Base-by-base conservation (phyloP, 805 yeast genomes). In the Saturnispora zaruensis region DNA sequence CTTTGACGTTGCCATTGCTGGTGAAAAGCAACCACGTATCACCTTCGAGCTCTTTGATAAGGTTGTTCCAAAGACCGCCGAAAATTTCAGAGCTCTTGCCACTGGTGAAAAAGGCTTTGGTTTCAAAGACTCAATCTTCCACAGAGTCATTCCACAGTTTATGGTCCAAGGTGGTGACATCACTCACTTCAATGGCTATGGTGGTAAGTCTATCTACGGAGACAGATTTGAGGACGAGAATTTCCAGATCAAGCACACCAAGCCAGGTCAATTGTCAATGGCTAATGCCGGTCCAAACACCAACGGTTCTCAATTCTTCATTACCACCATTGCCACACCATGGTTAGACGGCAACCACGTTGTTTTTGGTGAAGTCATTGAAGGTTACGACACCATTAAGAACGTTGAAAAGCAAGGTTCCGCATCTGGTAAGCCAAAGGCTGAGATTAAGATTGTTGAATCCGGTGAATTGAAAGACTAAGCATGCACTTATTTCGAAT, bases 261-360 rank as follows among this genome's bases (percentile, higher is more conserved):
- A 70, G 81, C 95, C 76, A 77, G 78, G 78, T 57, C 89, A 78
- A 73, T 84, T 71, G 70, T 87, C 96, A 55, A 91, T 91, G 97
- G 97, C 97, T 69, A 91, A 91, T 69, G 95, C 97, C 57, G 97
- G 97, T 61, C 96, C 95, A 71, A 87, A 88, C 82, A 87, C 97
- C 74, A 91, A 91, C 75, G 97, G 97, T 51, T 89, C 96, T 50
- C 98, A 90, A 75, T 90, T 90, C 74, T 90, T 91, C 79, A 84
- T 88, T 74, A 88, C 96, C 69, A 88, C 96, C 51, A 90, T 86
- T 49, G 76, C 83, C 58, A 75, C 84, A 63, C 84, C 93, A 53
- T 87, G 93, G 91, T 78, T 90, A 69, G 95, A 89, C 65, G 96
- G 96, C 56, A 82, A 84, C 73, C 95, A 89, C 77, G 96, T 87